A percentile compares a stretch with the other conserved stretches of the same genome.
These are phyloP conservation scores for Epichloe coenophiala DNA, from an alignment of 2,329 filamentous ascomycete species.

Conservation along the genomic window DNA sequence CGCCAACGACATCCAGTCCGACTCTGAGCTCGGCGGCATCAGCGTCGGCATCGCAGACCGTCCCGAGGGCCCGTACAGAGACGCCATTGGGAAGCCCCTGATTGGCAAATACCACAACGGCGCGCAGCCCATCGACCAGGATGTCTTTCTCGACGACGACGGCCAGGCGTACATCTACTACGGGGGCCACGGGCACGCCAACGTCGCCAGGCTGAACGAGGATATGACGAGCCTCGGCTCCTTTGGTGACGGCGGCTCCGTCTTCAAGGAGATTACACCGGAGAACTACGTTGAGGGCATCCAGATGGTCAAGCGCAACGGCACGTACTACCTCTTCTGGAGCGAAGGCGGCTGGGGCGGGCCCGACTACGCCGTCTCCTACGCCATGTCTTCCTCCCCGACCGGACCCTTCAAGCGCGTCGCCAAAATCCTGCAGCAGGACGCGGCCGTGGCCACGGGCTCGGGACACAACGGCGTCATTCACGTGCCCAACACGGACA, in stretches of 20 bases:
- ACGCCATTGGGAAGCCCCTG: conserved; percentile 21
- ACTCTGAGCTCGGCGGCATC: conserved; percentile 24
- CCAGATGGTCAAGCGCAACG: too few species aligned
- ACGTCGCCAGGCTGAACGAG: conserved; percentile 27
- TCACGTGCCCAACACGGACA: too few species aligned
- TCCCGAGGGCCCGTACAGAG: conserved; percentile 22
- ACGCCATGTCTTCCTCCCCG: too few species aligned
- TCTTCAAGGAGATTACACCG: too few species aligned
- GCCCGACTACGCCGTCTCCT: too few species aligned
- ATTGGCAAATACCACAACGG: conserved; percentile 26
- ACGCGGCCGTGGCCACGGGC: too few species aligned
- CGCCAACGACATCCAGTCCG: conserved; percentile 30
- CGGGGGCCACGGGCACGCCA: conserved; percentile 23
- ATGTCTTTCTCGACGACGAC: conserved; percentile 27
- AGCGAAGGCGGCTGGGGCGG: too few species aligned
- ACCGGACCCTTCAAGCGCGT: too few species aligned
- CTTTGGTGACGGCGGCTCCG: conserved; percentile 22
- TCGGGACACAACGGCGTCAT: too few species aligned
- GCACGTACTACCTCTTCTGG: too few species aligned
- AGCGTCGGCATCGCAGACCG: conserved; percentile 21
- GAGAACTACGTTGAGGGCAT: too few species aligned
- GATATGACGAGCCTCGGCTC: conserved; percentile 28
- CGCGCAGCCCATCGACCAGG: conserved; percentile 31
- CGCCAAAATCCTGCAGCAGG: too few species aligned
- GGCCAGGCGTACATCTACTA: conserved; percentile 30